These are phyloP conservation scores for Neurospora cerealis DNA, from an alignment of 495 filamentous ascomycete genomes.

Conservation along the genomic window DNA sequence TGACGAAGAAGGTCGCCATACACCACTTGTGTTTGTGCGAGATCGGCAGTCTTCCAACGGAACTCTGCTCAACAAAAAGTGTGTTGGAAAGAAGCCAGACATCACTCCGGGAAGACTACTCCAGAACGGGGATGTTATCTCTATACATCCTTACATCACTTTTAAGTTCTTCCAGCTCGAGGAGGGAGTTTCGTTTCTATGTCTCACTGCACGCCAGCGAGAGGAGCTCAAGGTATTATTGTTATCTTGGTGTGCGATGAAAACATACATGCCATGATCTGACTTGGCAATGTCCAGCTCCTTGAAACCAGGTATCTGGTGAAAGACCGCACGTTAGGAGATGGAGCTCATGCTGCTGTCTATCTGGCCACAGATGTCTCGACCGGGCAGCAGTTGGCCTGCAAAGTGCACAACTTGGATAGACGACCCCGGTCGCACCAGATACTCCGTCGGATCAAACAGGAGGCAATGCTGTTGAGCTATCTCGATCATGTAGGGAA, in stretches of 20 bases:
- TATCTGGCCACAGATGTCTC: slow-evolving; percentile 63
- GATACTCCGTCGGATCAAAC: slow-evolving; percentile 19
- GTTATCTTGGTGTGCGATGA: not conserved
- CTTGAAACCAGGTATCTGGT: slow-evolving; percentile 40
- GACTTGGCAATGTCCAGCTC: slow-evolving; percentile 20
- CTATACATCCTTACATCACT: slow-evolving; percentile 25
- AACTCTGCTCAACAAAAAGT: slow-evolving; percentile 39
- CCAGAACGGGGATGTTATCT: slow-evolving; percentile 44
- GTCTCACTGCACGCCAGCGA: slow-evolving; percentile 9
- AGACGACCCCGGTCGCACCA: not conserved
- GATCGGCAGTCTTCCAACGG: slow-evolving; percentile 49
- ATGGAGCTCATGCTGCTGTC: slow-evolving; percentile 76
- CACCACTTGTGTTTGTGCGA: slow-evolving; percentile 49
- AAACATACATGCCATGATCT: not conserved
- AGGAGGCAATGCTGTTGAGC: slow-evolving; percentile 49
- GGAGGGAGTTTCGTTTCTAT: not conserved
- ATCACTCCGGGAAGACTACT: slow-evolving; percentile 37
- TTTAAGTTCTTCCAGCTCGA: slow-evolving; percentile 21
- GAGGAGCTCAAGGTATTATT: slow-evolving; percentile 17
- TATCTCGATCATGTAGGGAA: slow-evolving; percentile 48
- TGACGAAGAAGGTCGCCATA: slow-evolving; percentile 25
- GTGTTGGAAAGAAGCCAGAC: slow-evolving; percentile 27
- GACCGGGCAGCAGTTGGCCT: slow-evolving; percentile 63
- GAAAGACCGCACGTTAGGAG: slow-evolving; percentile 55
- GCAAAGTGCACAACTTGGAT: slow-evolving; percentile 50